phyloP scores from a whole-genome alignment of 2,329 filamentous ascomycete genomes.

The Calonectria crousiana region DNA sequence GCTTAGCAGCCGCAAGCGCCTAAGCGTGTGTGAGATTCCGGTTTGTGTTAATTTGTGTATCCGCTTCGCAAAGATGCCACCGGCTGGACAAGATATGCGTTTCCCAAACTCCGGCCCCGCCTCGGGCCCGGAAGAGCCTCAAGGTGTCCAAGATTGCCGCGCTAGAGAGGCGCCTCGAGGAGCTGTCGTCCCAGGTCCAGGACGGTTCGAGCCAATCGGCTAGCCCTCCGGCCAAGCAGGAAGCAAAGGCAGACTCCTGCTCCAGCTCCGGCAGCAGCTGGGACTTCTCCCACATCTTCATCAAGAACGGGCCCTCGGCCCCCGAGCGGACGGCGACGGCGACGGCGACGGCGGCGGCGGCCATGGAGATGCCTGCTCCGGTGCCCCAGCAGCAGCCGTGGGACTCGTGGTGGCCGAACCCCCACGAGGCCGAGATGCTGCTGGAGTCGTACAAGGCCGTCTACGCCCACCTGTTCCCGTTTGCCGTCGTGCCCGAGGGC shows the following conservation, averaged over 20 bases:
- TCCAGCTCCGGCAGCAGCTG: constrained; percentile 24
- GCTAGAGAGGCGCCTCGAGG: constrained; percentile 63
- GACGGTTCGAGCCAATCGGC: constrained; percentile 33
- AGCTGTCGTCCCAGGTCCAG: constrained; percentile 60
- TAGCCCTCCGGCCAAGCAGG: constrained; percentile 21
- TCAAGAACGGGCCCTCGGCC: constrained; percentile 20
- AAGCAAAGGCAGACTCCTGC: constrained; percentile 18
- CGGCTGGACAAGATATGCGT: constrained; percentile 61
- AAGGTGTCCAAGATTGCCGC: constrained; percentile 63
- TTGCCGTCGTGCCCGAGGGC: constrained; percentile 55
- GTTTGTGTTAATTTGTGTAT: neutral
- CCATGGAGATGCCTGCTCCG: constrained; percentile 26
- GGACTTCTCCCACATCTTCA: constrained; percentile 53
- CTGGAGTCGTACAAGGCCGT: constrained; percentile 52
- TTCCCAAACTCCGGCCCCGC: constrained; percentile 60
- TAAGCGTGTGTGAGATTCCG: neutral
- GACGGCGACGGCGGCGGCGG: neutral
- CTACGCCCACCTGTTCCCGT: constrained; percentile 57
- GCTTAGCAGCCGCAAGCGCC: neutral
- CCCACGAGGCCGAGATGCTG: constrained; percentile 55
- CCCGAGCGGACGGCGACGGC: neutral
- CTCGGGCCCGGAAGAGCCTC: constrained; percentile 59
- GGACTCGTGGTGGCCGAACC: constrained; percentile 56
- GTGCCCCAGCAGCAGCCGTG: constrained; percentile 33
- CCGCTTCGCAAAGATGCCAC: constrained; percentile 54